phyloP scores from a whole-genome alignment of 495 filamentous ascomycete genomes.

The Trichodelitschia bisporula region DNA sequence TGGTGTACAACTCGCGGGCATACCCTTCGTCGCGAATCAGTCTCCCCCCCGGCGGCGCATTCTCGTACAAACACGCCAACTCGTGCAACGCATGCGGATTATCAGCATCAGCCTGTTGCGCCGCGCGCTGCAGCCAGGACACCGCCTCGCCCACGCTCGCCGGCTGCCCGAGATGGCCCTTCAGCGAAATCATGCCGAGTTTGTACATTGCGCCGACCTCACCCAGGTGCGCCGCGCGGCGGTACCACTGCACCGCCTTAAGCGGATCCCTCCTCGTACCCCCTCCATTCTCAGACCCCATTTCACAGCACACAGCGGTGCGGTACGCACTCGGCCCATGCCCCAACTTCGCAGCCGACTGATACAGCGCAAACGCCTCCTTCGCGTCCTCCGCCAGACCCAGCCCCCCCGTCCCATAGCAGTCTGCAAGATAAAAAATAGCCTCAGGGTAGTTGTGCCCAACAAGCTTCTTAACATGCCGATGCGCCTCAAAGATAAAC shows the following conservation, averaged over 20 bases:
- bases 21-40: conserved; percentile 62
- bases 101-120: conserved; percentile 63
- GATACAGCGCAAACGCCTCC: conserved; percentile 80
- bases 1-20: conserved; percentile 51
- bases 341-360: conserved; percentile 72
- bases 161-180: conserved; percentile 81
- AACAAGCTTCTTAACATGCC: conserved; percentile 69
- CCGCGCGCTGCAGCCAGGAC: conserved; percentile 77
- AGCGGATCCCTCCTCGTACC: conserved; percentile 74
- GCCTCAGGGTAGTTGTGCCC: conserved; percentile 46
- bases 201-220: conserved; percentile 95
- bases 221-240: conserved; percentile 68
- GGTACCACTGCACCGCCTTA: conserved; percentile 96
- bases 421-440: conserved; percentile 86
- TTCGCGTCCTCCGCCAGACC: conserved; percentile 56
- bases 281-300: conserved; percentile 81
- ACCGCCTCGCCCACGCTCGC: conserved; percentile 64
- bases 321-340: conserved; percentile 77
- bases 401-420: conserved; percentile 49
- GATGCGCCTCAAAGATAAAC: conserved; percentile 66
- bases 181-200: conserved; percentile 83
- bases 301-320: conserved; percentile 90
- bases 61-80: conserved; percentile 62
- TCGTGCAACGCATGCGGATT: conserved; percentile 95
- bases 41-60: conserved; percentile 36